These are phyloP conservation scores for Podosphaera aphanis DNA, from an alignment of 2,329 filamentous ascomycete species.

Conservation along the genomic window DNA sequence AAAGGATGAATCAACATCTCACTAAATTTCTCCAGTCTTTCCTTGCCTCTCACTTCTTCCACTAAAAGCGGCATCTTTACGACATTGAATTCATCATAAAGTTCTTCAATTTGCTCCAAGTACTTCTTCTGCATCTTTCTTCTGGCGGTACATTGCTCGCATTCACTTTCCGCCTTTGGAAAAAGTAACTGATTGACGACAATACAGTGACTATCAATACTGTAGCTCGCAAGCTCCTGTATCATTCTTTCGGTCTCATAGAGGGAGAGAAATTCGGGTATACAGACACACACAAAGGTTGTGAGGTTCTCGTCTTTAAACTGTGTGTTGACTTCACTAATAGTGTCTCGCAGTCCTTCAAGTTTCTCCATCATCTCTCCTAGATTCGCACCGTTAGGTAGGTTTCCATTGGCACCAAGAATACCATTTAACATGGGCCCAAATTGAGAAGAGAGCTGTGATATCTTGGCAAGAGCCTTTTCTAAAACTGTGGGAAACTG, in stretches of 20 bases:
- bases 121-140: slow-evolving; percentile 99
- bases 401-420: slow-evolving; percentile 38
- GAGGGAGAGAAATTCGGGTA: slow-evolving; percentile 84
- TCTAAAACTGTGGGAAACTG: slow-evolving; percentile 96
- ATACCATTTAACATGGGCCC: slow-evolving; percentile 88
- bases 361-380: slow-evolving; percentile 86
- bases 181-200: slow-evolving; percentile 96
- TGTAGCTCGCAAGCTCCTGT: slow-evolving; percentile 78
- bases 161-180: slow-evolving; percentile 61
- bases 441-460: slow-evolving; percentile 80
- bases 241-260: slow-evolving; percentile 99
- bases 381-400: slow-evolving; percentile 83
- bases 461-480: slow-evolving; percentile 93
- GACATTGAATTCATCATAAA: slow-evolving; percentile 98
- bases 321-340: slow-evolving; percentile 85
- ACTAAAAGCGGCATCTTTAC: slow-evolving; percentile 93
- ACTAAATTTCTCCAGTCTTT: slow-evolving; percentile 75
- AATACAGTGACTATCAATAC: slow-evolving; percentile 91
- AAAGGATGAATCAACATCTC: slow-evolving; percentile 63
- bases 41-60: slow-evolving; percentile 88
- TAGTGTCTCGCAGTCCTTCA: slow-evolving; percentile 78
- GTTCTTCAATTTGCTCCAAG: slow-evolving; percentile 89
- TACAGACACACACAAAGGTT: slow-evolving; percentile 95
- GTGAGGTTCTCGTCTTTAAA: slow-evolving; percentile 94
- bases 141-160: slow-evolving; percentile 85